Base-by-base conservation (phyloP, 805 yeast species). In the Sugiyamaella chiloensis region DNA sequence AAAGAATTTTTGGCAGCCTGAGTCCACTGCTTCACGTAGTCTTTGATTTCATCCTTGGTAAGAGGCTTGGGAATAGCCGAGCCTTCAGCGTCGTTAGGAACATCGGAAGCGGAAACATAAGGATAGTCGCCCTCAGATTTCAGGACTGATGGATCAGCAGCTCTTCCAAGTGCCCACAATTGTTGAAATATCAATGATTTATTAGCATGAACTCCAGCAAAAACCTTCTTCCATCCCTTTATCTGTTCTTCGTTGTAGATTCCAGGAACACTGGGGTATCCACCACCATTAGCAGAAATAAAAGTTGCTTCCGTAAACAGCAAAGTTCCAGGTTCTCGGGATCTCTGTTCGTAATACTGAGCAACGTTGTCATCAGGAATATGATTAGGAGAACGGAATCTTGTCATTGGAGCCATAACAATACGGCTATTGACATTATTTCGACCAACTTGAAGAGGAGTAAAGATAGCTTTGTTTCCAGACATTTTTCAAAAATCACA, bases 271-370 rank as follows among this genome's bases (percentile, higher is more conserved):
- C 39, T 23, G 11, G 37, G 39, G 26, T 30, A 4, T 47, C 67
- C 26, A 71, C 71, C 73, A 51, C 72, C 69, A 60, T 62, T 47
- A 1, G 66, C 57, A 11, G 75, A 62, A 7, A 74, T 70, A 52
- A 70, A 69, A 0, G 84, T 74, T 8, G 79, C 87, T 60, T 83
- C 88, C 11, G 81, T 63, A 52, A 79, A 70, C n/a, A 81, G 50
- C 52, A 83, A 62, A 8, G 86, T 74, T 11, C 87, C 87, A 16
- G 77, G 75, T 47, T 66, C 62, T n/a, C n/a, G n/a, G n/a, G n/a
- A n/a, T n/a, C n/a, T n/a, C n/a, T n/a, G n/a, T n/a, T 58, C 67
- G 59, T 83, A 83, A 63, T 82, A 81, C 50, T 72, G 66, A 9
- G 62, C 60, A 43, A 71, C 67, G 48, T 74, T 67, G 27, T 74